phyloP scores from a whole-genome alignment of 2,329 filamentous ascomycete species.

The Talaromyces albobiverticillius region DNA sequence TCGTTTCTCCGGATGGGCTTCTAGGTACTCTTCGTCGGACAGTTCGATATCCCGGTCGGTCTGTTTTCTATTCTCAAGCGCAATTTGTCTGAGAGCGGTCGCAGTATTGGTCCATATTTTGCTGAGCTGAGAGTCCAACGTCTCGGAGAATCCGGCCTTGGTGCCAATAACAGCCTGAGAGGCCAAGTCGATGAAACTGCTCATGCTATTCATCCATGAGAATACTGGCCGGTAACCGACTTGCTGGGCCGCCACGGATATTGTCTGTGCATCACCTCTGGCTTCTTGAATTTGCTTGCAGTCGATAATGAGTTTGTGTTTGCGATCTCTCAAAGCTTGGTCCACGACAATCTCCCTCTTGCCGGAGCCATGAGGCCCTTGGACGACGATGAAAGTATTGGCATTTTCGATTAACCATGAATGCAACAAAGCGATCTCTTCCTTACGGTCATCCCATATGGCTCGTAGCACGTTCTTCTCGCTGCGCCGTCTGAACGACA shows the following conservation, averaged over 20 bases:
- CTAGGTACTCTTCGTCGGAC: slow-evolving; percentile 81
- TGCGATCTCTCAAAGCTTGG: slow-evolving; percentile 72
- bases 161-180: slow-evolving; percentile 91
- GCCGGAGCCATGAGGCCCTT: slow-evolving; percentile 86
- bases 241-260: slow-evolving; percentile 72
- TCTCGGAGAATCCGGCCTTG: slow-evolving; percentile 92
- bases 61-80: slow-evolving; percentile 66
- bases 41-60: slow-evolving; percentile 70
- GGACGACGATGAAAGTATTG: slow-evolving; percentile 90
- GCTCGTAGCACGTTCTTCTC: slow-evolving; percentile 70
- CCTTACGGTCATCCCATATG: slow-evolving; percentile 83
- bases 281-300: slow-evolving; percentile 93
- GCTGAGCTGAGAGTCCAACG: slow-evolving; percentile 78
- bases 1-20: slow-evolving; percentile 79
- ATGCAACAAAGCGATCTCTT: slow-evolving; percentile 75
- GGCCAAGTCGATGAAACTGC: slow-evolving; percentile 86
- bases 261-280: slow-evolving; percentile 80
- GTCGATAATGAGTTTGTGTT: slow-evolving; percentile 80
- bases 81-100: slow-evolving; percentile 73
- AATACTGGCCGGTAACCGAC: slow-evolving; percentile 94
- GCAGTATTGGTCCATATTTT: slow-evolving; percentile 88
- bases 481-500: slow-evolving; percentile 44
- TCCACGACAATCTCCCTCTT: slow-evolving; percentile 86
- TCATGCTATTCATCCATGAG: slow-evolving; percentile 93
- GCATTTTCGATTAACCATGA: slow-evolving; percentile 84